Base-by-base conservation (phyloP, 768 basidiomycete genomes). In the Multifurca ochricompacta region DNA sequence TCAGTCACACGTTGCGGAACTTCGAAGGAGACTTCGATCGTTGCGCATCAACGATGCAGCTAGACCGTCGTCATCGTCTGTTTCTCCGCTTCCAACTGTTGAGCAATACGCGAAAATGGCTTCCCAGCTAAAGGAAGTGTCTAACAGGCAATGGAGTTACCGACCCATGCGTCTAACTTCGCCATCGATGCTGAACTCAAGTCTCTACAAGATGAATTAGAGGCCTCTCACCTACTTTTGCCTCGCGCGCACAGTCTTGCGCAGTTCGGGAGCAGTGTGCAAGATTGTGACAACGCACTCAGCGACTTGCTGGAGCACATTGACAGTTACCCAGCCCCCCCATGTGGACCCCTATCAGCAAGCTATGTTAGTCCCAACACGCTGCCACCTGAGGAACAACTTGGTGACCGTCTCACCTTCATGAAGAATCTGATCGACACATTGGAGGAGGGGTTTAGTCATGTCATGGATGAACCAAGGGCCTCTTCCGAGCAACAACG, bases 221-320 rank as follows among this genome's bases (percentile, higher is more conserved):
- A 77, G 21, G 72, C 66, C 16, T 77, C 81, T 35, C 65, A 67
- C 40, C 69, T 71, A 3, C 64, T 81, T 42, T 67, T 88, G 63
- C 69, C 73, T 30, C 75, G 74, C 40, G 65, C 89, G 23, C 69
- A 77, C 48, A 69, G 68, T 34, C 69, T 93, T n/a, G 78, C 76
- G 9, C 69, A 72, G n/a, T 69, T 91, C 44, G 68, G 73, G 5
- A 68, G 73, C 19, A 64, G 71, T 32, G 66, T 85, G 8, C 73
- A 73, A 25, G 64, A 66, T 18, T 90, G 87, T 60, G 91, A 94
- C 65, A 70, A 74, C n/a, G 79, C 82, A 19, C 73, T 92, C 40
- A 93, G 91, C 62, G 88, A 92, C 66, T 73, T 93, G 4, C 71
- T 94, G 42, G 87, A 91, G 63, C 87, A 91, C 63, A 75, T 91